Evolutionary conservation across 1,284 basidiomycete species (phyloP), one percentile per base, ranked within the genome.

Genomic region (Ustilago tritici): DNA sequence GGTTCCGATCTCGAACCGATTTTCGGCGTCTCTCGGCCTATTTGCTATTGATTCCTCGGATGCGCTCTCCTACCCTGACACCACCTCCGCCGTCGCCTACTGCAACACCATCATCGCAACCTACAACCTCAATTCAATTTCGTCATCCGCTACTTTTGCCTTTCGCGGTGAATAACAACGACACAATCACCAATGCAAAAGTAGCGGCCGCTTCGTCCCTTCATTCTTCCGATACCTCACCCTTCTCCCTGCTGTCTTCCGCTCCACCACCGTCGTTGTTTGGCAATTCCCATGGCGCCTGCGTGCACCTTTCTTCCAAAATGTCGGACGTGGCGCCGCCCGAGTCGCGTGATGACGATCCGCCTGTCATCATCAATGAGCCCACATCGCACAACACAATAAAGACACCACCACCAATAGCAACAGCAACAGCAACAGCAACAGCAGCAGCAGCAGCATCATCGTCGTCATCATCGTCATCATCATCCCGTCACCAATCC

Each of bases 281-380:
- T 28, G 38, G 49, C 49, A 50, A 50, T 31, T 31, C 61, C 63
- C 38, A 69, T 69, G 66, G 40, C 50, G 52, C 36, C 32, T 41
- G 46, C 36, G 43, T 47, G 35, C 43, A 56, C 60, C 34, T 43
- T 58, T 34, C 56, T 35, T 14, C 40, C 34, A 68, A 32, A 53
- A 69, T 69, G 66, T 63, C 61, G 60, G 66, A 69, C 66, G 66
- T 57, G 65, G 56, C 55, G 47, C 53, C 50, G 49, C 23, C 23
- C 65, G 65, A 68, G 60, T 55, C 65, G 50, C 65, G 60, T 34
- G 55, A 62, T 43, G 55, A 62, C 28, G 56, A 68, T 56, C 56
- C 65, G 35, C 54, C 65, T n/a, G 32, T 55, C 19, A 41, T 34
- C 49, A 47, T 41, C 28, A 35, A 28, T 5, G 43, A 61, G 3